Conservation (phyloP, 768 basidiomycete genomes). For the Mycena maculata region DNA sequence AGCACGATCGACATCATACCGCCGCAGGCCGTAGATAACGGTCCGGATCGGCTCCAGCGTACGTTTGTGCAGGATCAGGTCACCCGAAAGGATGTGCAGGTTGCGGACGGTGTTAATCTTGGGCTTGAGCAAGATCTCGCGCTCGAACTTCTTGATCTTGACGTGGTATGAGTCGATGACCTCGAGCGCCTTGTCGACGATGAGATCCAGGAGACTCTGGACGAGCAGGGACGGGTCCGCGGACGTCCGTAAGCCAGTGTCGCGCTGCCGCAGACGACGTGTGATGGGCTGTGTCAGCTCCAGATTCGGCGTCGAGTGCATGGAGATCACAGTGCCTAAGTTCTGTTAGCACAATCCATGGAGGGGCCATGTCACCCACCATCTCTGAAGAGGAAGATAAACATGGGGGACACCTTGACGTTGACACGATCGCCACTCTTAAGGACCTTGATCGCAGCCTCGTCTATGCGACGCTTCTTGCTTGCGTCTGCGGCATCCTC, state of each 20-base stretch:
- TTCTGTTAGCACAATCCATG: slow-evolving; percentile 6
- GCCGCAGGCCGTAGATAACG: slow-evolving; percentile 73
- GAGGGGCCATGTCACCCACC: slow-evolving; percentile 50
- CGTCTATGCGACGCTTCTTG: slow-evolving; percentile 31
- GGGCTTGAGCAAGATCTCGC: slow-evolving; percentile 68
- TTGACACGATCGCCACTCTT: slow-evolving; percentile 68
- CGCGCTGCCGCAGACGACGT: slow-evolving; percentile 66
- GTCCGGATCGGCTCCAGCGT: slow-evolving; percentile 80
- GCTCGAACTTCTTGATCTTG: slow-evolving; percentile 73
- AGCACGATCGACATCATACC: slow-evolving; percentile 77
- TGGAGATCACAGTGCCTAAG: slow-evolving; percentile 72
- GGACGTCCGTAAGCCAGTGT: slow-evolving; percentile 70
- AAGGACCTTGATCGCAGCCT: slow-evolving; percentile 30
- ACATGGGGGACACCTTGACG: slow-evolving; percentile 68
- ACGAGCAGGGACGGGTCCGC: slow-evolving; percentile 79
- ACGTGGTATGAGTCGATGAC: slow-evolving; percentile 77
- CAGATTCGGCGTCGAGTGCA: slow-evolving; percentile 60
- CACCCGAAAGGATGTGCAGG: slow-evolving; percentile 80
- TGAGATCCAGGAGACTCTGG: slow-evolving; percentile 74
- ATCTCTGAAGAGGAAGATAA: slow-evolving; percentile 74
- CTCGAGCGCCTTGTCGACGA: slow-evolving; percentile 76
- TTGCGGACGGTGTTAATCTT: slow-evolving; percentile 69
- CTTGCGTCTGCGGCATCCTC: slow-evolving; percentile 4
- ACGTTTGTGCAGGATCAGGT: slow-evolving; percentile 79
- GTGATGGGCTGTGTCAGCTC: slow-evolving; percentile 68